Percentiles rank a stretch among this genome's conserved stretches.
phyloP scores from a whole-genome alignment of 768 basidiomycete genomes.

The Pholiota molesta region DNA sequence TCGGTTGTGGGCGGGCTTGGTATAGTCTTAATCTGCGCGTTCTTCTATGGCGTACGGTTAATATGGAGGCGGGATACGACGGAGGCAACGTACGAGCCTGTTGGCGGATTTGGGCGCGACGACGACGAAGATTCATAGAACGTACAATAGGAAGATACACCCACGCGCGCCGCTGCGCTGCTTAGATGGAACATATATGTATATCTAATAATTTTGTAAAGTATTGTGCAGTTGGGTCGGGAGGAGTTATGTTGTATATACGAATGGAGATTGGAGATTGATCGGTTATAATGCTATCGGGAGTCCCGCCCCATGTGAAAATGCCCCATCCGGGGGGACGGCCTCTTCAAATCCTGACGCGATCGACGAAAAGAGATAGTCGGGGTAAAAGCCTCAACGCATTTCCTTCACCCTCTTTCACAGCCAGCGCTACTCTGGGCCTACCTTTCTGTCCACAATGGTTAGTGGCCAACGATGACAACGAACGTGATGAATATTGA shows the following conservation, averaged over 20 bases:
- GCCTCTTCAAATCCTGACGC: constrained; percentile 7
- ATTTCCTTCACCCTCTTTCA: constrained; percentile 4
- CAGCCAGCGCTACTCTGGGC: background rate
- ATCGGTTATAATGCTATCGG: constrained; percentile 17
- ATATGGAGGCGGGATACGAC: constrained; percentile 77
- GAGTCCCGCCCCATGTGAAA: constrained; percentile 23
- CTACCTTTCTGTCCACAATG: constrained; percentile 2
- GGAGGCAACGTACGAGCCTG: constrained; percentile 89
- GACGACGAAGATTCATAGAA: constrained; percentile 43
- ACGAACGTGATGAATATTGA: background rate
- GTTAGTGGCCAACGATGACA: background rate
- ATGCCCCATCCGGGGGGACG: constrained; percentile 6
- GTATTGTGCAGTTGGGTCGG: constrained; percentile 6
- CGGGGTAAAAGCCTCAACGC: constrained; percentile 8
- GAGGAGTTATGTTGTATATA: constrained; percentile 13
- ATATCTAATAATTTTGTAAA: constrained; percentile 22
- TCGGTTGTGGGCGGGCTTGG: constrained; percentile 63
- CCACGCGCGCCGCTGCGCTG: background rate
- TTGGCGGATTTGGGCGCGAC: constrained; percentile 75
- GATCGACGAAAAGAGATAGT: constrained; percentile 8
- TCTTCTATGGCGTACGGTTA: constrained; percentile 73
- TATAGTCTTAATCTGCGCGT: constrained; percentile 59
- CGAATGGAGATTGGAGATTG: constrained; percentile 22
- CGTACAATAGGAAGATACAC: constrained; percentile 11
- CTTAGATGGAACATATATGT: constrained; percentile 12